Evolutionary conservation across 768 basidiomycete species (phyloP), one percentile per base, ranked within the genome.

Genomic region (Arthromyces matolae): DNA sequence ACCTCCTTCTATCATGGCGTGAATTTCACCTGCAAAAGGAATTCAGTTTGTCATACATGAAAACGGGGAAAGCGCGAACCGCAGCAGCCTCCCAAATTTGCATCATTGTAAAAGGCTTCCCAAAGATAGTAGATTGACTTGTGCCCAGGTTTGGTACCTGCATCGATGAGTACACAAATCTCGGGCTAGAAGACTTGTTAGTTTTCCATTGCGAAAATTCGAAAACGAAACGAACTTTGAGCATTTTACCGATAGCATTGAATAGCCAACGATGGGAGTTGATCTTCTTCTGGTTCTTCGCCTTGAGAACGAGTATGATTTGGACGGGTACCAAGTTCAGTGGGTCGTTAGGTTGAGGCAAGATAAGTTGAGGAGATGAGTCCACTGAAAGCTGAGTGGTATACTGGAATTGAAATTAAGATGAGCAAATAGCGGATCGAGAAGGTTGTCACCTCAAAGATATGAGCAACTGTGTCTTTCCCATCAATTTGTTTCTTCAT

Each of bases 361-460:
- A 82, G 39, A 97, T 87, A 29, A 97, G 78, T 60, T 91, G 88
- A 0, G 94, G 94, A 2, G 86, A 85, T 2, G 92, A 71, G 56
- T 95, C 94, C 55, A 99, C 85, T 0, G 93, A 95, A 18, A 99
- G 77, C 64, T 96, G 93, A 0, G 94, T 97, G 1, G 95, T 98
- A 66, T 97, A 99, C 90, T 96, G 55, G 19, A 54, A 49, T n/a
- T n/a, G n/a, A n/a, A n/a, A n/a, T n/a, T n/a, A n/a, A n/a, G n/a
- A n/a, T n/a, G n/a, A n/a, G n/a, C n/a, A n/a, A n/a, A n/a, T n/a
- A 29, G 6, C 38, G 9, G 24, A 10, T 27, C n/a, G 51, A 36
- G 33, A 23, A 34, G 40, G 20, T 6, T 27, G 8, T 43, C 65
- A 90, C 89, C 81, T 96, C 93, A 60, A 97, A 98, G 51, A 98